These are phyloP conservation scores for Penicillium digitatum DNA, from an alignment of 2,329 filamentous ascomycete genomes.

Conservation along the genomic window DNA sequence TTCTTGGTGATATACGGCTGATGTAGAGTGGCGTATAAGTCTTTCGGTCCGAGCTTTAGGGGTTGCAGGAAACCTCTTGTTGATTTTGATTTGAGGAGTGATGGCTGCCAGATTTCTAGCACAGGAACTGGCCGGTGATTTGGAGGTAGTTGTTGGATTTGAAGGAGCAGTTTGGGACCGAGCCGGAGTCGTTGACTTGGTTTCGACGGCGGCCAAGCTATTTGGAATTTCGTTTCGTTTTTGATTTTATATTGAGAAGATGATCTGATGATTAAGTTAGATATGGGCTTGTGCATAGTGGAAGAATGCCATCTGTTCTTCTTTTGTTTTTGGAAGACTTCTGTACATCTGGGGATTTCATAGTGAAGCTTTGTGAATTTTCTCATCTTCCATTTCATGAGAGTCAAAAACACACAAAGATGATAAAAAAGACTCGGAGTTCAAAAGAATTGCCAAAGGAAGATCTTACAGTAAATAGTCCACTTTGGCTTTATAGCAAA, in stretches of 20 bases:
- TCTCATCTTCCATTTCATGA: too few species aligned
- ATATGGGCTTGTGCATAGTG: neutral
- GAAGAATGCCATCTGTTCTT: too few species aligned
- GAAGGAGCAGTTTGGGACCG: slow-evolving; percentile 29
- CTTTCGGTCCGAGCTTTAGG: slow-evolving; percentile 23
- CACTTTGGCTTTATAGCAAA: neutral
- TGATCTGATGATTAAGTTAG: slow-evolving; percentile 4
- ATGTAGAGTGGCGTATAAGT: slow-evolving; percentile 29
- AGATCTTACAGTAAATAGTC: neutral
- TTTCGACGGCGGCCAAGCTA: slow-evolving; percentile 32
- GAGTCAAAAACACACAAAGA: too few species aligned
- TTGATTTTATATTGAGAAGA: slow-evolving; percentile 12
- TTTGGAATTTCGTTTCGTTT: slow-evolving; percentile 26
- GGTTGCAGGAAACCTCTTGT: slow-evolving; percentile 17
- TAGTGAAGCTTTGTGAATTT: too few species aligned
- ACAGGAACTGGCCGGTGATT: slow-evolving; percentile 29
- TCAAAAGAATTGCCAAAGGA: neutral
- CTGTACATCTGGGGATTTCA: too few species aligned
- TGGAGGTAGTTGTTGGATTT: slow-evolving; percentile 31
- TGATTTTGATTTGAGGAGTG: slow-evolving; percentile 24
- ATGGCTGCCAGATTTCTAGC: slow-evolving; percentile 30
- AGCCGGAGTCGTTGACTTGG: slow-evolving; percentile 25
- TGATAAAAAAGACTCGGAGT: too few species aligned
- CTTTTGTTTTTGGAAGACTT: too few species aligned
- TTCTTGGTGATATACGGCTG: slow-evolving; percentile 20